Evolutionary conservation across 305 asterid species (phyloP).

Genomic region (Rubia balearica): DNA sequence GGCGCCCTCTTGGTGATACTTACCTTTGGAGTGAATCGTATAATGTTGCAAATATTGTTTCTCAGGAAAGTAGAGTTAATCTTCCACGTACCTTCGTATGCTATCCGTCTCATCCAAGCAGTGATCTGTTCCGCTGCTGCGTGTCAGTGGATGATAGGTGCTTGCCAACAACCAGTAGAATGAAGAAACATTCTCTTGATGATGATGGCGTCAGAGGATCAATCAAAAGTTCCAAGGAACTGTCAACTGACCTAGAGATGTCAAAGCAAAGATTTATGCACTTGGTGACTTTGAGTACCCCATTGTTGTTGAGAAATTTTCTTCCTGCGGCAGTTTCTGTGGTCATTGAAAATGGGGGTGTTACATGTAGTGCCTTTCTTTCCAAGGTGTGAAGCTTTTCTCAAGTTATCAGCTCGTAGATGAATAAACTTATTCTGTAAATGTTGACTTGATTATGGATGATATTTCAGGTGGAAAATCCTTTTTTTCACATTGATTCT

Average conservation of each 20-base stretch:
- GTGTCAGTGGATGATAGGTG: constrained; percentile 59
- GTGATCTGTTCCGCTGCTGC: constrained; percentile 94
- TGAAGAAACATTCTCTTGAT: constrained; percentile 36
- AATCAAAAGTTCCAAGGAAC: constrained; percentile 27
- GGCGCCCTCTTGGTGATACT: constrained; percentile 91
- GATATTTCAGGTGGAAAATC: constrained; percentile 82
- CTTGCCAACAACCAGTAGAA: constrained; percentile 53
- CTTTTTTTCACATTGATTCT: constrained; percentile 80
- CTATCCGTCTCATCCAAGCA: constrained; percentile 94
- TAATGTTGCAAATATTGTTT: constrained; percentile 70
- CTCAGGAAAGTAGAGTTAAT: constrained; percentile 64
- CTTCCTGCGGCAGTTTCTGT: constrained; percentile 66
- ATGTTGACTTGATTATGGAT: constrained; percentile 10
- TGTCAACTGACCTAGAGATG: constrained; percentile 33
- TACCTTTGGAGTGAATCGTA: constrained; percentile 95
- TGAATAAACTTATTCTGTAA: constrained; percentile 18
- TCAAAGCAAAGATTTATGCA: constrained; percentile 55
- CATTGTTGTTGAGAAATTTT: constrained; percentile 73
- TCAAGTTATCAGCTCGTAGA: constrained; percentile 3
- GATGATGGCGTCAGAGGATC: constrained; percentile 32
- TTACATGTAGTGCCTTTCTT: constrained; percentile 49
- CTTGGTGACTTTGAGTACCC: constrained; percentile 67
- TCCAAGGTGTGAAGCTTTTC: constrained; percentile 55
- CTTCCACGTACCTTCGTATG: constrained; percentile 80
- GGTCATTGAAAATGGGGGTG: constrained; percentile 73